Evolutionary conservation across 73 alveolate species (phyloP).

Genomic region (Uronychia binucleata): DNA sequence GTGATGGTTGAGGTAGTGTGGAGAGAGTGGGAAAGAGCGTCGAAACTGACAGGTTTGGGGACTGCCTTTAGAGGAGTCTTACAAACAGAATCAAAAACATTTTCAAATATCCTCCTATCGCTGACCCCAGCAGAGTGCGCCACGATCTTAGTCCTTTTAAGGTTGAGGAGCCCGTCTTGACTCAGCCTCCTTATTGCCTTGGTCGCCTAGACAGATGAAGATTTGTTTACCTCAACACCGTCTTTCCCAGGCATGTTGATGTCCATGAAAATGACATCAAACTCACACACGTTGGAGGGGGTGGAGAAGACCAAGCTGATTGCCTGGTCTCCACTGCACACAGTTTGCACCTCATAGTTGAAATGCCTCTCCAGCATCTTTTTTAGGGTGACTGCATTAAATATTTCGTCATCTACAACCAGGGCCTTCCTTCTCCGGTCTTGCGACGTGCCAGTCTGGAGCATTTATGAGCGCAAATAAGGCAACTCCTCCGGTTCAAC

Average conservation of each 20-base stretch:
- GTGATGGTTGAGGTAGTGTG: constrained; percentile 3
- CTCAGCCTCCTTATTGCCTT: neutral
- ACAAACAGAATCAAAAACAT: neutral
- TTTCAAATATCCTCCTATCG: neutral
- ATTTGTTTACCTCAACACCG: neutral
- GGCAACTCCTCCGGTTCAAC: too few relatives aligned
- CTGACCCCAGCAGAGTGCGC: neutral
- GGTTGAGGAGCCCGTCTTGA: neutral
- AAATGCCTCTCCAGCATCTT: too few relatives aligned
- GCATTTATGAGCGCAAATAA: too few relatives aligned
- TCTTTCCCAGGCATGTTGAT: neutral
- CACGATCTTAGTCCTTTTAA: neutral
- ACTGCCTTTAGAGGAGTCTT: too few relatives aligned
- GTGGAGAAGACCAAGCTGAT: too few relatives aligned
- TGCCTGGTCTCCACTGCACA: too few relatives aligned
- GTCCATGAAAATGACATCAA: neutral
- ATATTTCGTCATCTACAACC: neutral
- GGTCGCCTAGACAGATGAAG: neutral
- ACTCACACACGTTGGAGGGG: too few relatives aligned
- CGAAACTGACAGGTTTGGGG: neutral
- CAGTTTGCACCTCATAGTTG: too few relatives aligned
- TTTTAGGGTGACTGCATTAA: neutral
- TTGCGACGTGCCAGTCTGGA: too few relatives aligned
- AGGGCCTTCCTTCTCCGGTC: too few relatives aligned
- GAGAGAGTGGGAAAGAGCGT: neutral